phyloP scores from a whole-genome alignment of 176 grass and related monocot species.

The Oryza glumipatula region DNA sequence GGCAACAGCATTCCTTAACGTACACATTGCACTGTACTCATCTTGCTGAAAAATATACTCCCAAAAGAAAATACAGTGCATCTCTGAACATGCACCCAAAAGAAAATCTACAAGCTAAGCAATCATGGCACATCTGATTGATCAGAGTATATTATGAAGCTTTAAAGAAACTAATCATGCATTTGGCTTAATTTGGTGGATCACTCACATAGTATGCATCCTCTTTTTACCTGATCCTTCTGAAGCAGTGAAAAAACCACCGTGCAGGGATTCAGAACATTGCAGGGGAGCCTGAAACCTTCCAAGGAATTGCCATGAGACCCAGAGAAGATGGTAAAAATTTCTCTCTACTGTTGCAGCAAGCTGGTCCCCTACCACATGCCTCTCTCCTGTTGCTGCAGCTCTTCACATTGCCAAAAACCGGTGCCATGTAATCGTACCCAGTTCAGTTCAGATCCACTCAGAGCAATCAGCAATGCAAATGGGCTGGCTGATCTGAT shows the following conservation, averaged over 20 bases:
- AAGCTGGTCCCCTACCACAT: constrained; percentile 31
- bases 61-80: not conserved
- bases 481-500: not conserved
- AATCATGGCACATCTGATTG: not conserved
- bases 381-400: not conserved
- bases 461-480: not conserved
- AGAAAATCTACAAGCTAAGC: not conserved
- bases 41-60: not conserved
- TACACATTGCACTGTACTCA: constrained; percentile 4
- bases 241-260: not conserved
- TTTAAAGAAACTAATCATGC: not conserved
- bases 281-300: constrained; percentile 1
- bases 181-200: not conserved
- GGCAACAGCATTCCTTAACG: constrained; percentile 22
- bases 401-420: constrained; percentile 11
- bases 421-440: not conserved
- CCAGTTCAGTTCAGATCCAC: not conserved
- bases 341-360: not conserved
- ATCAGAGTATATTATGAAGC: not conserved
- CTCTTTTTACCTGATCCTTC: not conserved
- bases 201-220: not conserved
- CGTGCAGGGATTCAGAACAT: not conserved
- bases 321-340: constrained; percentile 12
- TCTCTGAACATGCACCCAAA: not conserved
- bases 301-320: constrained; percentile 22